A percentile compares a stretch with the other conserved stretches of the same genome.
These are phyloP conservation scores for Croton setiger DNA, from an alignment of 441 rosid species.

Conservation along the genomic window DNA sequence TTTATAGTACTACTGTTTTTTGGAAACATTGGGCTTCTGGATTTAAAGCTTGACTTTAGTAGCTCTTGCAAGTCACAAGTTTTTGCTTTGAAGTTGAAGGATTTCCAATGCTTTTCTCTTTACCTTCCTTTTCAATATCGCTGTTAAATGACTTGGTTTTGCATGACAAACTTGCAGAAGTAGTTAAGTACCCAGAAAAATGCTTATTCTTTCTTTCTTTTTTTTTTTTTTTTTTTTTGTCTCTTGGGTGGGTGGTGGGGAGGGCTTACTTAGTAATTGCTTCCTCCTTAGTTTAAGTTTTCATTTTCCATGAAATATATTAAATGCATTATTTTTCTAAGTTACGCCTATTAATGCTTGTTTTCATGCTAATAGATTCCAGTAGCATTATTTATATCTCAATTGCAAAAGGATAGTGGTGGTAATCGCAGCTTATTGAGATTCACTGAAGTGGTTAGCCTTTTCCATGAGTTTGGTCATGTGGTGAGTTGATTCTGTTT, in stretches of 20 bases:
- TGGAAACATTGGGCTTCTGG: not conserved
- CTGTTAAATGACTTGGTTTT: not conserved
- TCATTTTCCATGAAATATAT: conserved; percentile 13
- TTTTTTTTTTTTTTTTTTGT: not conserved
- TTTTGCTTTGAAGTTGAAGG: not conserved
- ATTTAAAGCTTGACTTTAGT: not conserved
- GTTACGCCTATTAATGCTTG: conserved; percentile 18
- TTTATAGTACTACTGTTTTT: not conserved
- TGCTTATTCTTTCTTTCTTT: not conserved
- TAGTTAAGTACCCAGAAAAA: not conserved
- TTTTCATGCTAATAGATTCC: conserved; percentile 51
- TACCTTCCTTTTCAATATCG: not conserved
- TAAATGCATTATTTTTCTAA: not conserved
- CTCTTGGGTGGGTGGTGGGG: not conserved
- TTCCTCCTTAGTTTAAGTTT: conserved; percentile 13
- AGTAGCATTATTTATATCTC: conserved; percentile 73
- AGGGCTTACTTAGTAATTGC: conserved; percentile 13
- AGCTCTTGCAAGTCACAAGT: not conserved
- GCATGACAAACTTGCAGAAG: not conserved
- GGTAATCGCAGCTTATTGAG: conserved; percentile 54
- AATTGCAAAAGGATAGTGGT: conserved; percentile 49
- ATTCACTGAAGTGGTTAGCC: conserved; percentile 86
- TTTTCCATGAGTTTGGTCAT: conserved; percentile 96
- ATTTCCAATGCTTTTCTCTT: not conserved
- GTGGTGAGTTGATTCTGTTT: conserved; percentile 57